Evolutionary conservation across 345 rosid genomes (phyloP).

Genomic region (Alliaria petiolata): DNA sequence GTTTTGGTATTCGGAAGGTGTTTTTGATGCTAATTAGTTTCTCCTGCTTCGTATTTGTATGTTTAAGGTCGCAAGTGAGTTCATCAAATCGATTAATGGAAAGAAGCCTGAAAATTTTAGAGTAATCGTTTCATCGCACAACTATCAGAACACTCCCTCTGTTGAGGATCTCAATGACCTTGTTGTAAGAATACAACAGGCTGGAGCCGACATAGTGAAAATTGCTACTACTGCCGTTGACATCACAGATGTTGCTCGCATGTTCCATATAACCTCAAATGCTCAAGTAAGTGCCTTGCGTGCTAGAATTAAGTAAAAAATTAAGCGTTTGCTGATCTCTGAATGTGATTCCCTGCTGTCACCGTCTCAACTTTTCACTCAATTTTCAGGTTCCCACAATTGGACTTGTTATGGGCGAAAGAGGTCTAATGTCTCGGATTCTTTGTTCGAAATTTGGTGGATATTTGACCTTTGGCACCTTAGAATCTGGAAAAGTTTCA

Average conservation of each 20-base stretch:
- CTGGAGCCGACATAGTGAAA: constrained; percentile 93
- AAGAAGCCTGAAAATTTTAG: constrained; percentile 68
- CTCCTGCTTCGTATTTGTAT: constrained; percentile 2
- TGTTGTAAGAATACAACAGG: constrained; percentile 61
- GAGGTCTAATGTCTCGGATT: constrained; percentile 83
- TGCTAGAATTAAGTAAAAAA: not conserved
- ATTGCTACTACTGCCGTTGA: constrained; percentile 86
- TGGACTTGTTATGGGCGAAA: constrained; percentile 92
- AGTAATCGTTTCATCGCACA: constrained; percentile 85
- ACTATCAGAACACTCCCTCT: constrained; percentile 78
- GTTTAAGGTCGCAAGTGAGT: constrained; percentile 68
- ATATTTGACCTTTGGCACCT: constrained; percentile 83
- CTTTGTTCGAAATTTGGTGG: constrained; percentile 93
- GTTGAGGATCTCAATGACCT: constrained; percentile 76
- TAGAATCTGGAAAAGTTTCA: constrained; percentile 73
- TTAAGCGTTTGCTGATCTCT: not conserved
- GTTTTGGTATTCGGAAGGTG: not conserved
- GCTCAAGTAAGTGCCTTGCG: constrained; percentile 61
- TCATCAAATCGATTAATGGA: constrained; percentile 49
- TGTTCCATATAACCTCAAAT: constrained; percentile 79
- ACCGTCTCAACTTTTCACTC: not conserved
- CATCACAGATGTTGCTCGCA: constrained; percentile 79
- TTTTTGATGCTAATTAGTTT: constrained; percentile 1
- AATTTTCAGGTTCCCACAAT: constrained; percentile 72
- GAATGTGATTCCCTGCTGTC: constrained; percentile 1